Evolutionary conservation across 768 basidiomycete species (phyloP).

Genomic region (Lentinula edodes): DNA sequence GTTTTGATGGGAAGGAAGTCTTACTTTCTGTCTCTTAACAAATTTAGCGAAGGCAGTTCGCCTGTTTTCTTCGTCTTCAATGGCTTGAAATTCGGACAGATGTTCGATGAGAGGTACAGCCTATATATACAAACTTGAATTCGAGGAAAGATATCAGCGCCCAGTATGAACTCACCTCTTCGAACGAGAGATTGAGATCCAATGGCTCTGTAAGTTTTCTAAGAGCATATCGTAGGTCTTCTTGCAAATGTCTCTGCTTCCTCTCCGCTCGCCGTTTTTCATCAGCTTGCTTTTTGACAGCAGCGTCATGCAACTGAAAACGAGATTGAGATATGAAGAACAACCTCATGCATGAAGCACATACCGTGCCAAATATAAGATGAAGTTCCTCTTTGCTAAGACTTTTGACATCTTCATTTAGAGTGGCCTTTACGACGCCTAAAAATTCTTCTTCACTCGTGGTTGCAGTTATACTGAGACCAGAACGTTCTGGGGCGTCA

Average conservation of each 20-base stretch:
- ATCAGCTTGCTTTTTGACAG: conserved; percentile 71
- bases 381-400: conserved; percentile 49
- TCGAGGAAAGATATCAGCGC: background rate
- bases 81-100: conserved; percentile 78
- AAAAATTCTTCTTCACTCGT: conserved; percentile 65
- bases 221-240: conserved; percentile 93
- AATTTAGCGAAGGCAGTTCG: conserved; percentile 83
- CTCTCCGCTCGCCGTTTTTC: conserved; percentile 86
- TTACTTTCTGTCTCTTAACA: conserved; percentile 84
- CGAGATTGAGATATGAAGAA: background rate
- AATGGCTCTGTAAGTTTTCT: conserved; percentile 83
- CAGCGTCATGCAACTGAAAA: conserved; percentile 63
- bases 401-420: conserved; percentile 42
- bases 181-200: conserved; percentile 70
- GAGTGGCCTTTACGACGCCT: conserved; percentile 48
- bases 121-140: conserved; percentile 28
- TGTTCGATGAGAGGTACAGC: conserved; percentile 72
- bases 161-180: conserved; percentile 52
- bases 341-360: conserved; percentile 16
- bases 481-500: background rate
- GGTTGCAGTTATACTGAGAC: conserved; percentile 43
- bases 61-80: conserved; percentile 84
- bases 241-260: conserved; percentile 80
- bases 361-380: conserved; percentile 59
- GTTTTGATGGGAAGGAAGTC: conserved; percentile 11